Evolutionary conservation across 2,329 filamentous ascomycete species (phyloP).

Genomic region (Pseudogymnoascus sp.): DNA sequence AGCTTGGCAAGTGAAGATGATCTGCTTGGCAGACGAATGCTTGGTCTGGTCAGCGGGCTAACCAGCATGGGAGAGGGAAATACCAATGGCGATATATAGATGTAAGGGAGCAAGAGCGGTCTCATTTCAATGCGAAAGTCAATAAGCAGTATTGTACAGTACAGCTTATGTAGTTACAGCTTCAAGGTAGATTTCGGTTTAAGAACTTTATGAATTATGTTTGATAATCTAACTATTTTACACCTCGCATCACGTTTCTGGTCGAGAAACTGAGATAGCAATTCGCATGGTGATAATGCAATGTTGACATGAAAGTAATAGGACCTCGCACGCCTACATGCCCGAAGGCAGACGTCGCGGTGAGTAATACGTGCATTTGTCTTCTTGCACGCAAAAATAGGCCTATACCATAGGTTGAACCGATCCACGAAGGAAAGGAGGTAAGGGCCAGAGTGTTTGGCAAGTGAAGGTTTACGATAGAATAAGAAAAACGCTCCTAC

Average conservation of each 20-base stretch:
- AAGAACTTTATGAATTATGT: background rate
- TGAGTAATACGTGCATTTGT: constrained; percentile 61
- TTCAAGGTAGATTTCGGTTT: constrained; percentile 1
- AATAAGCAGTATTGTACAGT: background rate
- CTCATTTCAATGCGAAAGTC: background rate
- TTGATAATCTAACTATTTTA: background rate
- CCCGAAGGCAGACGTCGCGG: constrained; percentile 48
- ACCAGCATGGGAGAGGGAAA: constrained; percentile 32
- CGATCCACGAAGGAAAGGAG: constrained; percentile 38
- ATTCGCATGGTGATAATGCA: background rate
- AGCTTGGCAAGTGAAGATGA: constrained; percentile 50
- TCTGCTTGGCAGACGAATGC: constrained; percentile 47
- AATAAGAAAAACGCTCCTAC: background rate
- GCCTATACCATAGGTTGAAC: constrained; percentile 58
- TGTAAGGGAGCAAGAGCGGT: background rate
- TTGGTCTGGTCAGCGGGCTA: constrained; percentile 44
- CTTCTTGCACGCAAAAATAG: constrained; percentile 81
- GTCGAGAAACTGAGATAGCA: background rate
- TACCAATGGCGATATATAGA: background rate
- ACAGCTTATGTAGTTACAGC: background rate
- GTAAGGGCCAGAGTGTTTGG: constrained; percentile 77
- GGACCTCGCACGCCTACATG: constrained; percentile 60
- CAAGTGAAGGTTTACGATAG: constrained; percentile 37
- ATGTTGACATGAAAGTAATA: constrained; percentile 58
- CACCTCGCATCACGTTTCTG: background rate